Base-by-base conservation (phyloP, 2,329 filamentous ascomycete genomes). In the Coleophoma crateriformis region DNA sequence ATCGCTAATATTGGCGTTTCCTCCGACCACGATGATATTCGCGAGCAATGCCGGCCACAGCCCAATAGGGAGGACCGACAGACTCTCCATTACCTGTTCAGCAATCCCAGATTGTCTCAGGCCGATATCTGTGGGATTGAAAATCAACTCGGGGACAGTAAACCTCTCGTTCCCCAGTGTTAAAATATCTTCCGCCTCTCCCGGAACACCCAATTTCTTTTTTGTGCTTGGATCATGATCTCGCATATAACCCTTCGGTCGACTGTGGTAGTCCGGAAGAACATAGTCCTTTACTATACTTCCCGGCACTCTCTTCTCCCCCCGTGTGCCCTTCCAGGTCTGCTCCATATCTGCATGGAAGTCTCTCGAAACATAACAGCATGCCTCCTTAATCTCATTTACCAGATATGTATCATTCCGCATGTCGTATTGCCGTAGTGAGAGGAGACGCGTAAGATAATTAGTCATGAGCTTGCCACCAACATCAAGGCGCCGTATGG, bases 381-480 rank as follows among this genome's bases (percentile, higher is more conserved):
- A 84, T 4, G 85, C 78, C 65, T 99, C 94, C 64, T 99, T 99
- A 68, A 97, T 91, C 67, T 96, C 88, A 61, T 96, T 96, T 65
- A 96, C 90, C 46, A 97, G 85, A 66, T 95, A 85, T 1, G 88
- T 86, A 61, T 99, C 94, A 66, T 95, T 91, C 54, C 94, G 84
- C 82, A 99, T 91, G 65, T 96, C 92, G 68, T 95, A 96, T 63
- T 96, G 90, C 7, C 94, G 85, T 13, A 95, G 77, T 1, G 91
- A 96, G 15, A 97, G 82, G 14, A 95, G 77, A 50, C 94, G 88
- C 44, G 94, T 92, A 33, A 99, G 76, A 65, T 95, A 87, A 66
- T 97, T 97, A 19, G 92, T 96, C 54, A 99, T 72, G 46, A 95
- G 80, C 68, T 96, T 97, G 50, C 94, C 94, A 40, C 94, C 94